These are phyloP conservation scores for Mrakia frigida DNA, from an alignment of 768 basidiomycete genomes.

Conservation along the genomic window DNA sequence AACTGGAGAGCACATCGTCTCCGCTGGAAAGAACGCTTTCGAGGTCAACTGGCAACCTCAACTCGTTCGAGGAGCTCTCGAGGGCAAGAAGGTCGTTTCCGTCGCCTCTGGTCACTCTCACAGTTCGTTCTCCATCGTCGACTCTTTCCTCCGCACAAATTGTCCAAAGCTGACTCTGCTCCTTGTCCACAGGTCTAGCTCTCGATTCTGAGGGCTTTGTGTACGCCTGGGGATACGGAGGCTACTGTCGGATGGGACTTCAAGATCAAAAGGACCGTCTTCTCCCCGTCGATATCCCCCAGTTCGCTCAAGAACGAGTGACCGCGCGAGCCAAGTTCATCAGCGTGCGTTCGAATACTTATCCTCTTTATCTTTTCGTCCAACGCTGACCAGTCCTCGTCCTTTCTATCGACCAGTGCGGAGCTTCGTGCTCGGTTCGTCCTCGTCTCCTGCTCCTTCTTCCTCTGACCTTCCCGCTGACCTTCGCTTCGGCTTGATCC, in stretches of 20 bases:
- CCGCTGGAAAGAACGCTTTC: slow-evolving; percentile 75
- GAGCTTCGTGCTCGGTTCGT: slow-evolving; percentile 3
- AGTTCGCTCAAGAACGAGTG: slow-evolving; percentile 38
- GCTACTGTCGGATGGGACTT: slow-evolving; percentile 72
- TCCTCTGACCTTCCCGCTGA: background rate
- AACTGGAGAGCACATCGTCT: slow-evolving; percentile 84
- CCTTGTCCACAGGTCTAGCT: slow-evolving; percentile 51
- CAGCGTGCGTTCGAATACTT: slow-evolving; percentile 10
- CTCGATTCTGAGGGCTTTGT: slow-evolving; percentile 73
- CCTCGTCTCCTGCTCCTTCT: slow-evolving; percentile 27
- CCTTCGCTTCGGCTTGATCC: background rate
- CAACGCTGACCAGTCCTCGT: background rate
- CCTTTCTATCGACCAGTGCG: background rate
- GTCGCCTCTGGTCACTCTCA: slow-evolving; percentile 87
- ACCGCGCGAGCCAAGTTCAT: slow-evolving; percentile 1
- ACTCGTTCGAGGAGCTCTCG: slow-evolving; percentile 63
- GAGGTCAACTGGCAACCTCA: slow-evolving; percentile 55
- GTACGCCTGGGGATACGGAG: slow-evolving; percentile 66
- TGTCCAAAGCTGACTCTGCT: background rate
- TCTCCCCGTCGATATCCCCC: slow-evolving; percentile 74
- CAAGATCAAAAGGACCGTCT: slow-evolving; percentile 74
- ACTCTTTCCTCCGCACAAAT: too few species aligned
- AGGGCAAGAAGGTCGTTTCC: slow-evolving; percentile 69
- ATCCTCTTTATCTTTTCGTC: slow-evolving; percentile 4
- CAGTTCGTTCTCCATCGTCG: slow-evolving; percentile 38